Evolutionary conservation across 2,329 filamentous ascomycete species (phyloP), one percentile per base, ranked within the genome.

Genomic region (Diplocarpon rosae): DNA sequence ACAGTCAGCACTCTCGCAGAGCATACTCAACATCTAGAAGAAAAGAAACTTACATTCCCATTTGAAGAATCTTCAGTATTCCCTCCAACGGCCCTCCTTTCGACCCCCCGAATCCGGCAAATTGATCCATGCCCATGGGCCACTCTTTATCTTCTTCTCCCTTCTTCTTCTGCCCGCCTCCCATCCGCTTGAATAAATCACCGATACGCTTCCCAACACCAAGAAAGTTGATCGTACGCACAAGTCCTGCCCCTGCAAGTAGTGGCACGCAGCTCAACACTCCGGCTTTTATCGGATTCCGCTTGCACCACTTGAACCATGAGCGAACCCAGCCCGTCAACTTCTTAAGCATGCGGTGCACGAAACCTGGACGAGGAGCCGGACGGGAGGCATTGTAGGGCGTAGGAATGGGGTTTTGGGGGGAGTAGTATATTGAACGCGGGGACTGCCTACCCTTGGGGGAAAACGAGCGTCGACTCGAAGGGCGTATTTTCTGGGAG

Each of bases 51-150:
- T 39, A 60, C 58, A 55, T 39, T 17, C 51, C 42, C 54, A 60
- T 55, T 28, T 58, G 55, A 27, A 58, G n/a, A n/a, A 59, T 47
- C 45, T 53, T 60, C 43, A 59, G 37, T n/a, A 58, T 35, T 2
- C 58, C 58, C 37, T 57, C 51, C 15, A 59, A n/a, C 3, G 58
- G 52, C 0, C 55, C 56, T 1, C 43, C 47, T 30, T 56, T 58
- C 5, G 51, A 45, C 4, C 56, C 53, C 1, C 43, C 54, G 46
- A 59, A 58, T 1, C 56, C 56, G 1, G 40, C 43, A 20, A 59
- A 59, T 3, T 58, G 52, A 39, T 54, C 46, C 15, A 59, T 39
- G 5, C 56, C 52, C 32, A 48, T 53, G 10, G 45, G 52, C 49
- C 48, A 57, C 8, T 46, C 39, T 36, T 50, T 48, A 37, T 51